These are phyloP conservation scores for Cyberlindnera galapagoensis DNA, from an alignment of 805 yeast genomes.

Conservation along the genomic window DNA sequence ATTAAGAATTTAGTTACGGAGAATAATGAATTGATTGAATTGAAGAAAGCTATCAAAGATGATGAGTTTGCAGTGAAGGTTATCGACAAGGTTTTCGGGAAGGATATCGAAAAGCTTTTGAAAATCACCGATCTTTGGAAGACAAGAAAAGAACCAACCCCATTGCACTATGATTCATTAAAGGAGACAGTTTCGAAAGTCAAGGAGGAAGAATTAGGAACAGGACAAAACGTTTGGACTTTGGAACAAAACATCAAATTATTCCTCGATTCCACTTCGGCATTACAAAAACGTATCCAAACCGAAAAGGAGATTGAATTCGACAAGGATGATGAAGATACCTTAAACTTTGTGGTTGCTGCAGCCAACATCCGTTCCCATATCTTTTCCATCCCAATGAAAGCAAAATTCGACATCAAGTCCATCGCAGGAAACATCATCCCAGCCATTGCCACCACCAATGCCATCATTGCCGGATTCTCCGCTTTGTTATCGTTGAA, in stretches of 20 bases:
- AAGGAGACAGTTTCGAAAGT: conserved; percentile 14
- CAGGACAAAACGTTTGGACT: conserved; percentile 47
- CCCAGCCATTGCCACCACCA: conserved; percentile 97
- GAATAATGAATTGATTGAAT: conserved; percentile 53
- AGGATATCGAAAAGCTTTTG: conserved; percentile 74
- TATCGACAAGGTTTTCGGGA: conserved; percentile 52
- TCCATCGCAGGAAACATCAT: conserved; percentile 97
- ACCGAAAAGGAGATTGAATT: conserved; percentile 46
- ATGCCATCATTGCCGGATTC: conserved; percentile 90
- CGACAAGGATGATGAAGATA: conserved; percentile 93
- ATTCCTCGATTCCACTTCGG: conserved; percentile 41
- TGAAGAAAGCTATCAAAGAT: conserved; percentile 33
- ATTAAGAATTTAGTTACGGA: conserved; percentile 60
- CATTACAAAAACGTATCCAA: conserved; percentile 43
- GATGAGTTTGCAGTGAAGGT: conserved; percentile 36
- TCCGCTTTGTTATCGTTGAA: conserved; percentile 69
- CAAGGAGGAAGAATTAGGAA: conserved; percentile 19
- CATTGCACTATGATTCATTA: conserved; percentile 36
- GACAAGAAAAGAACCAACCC: conserved; percentile 59
- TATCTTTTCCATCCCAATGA: conserved; percentile 62
- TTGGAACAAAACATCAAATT: conserved; percentile 56
- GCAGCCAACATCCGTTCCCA: conserved; percentile 73
- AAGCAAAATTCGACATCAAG: conserved; percentile 80
- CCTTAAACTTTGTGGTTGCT: conserved; percentile 80
- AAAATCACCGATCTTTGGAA: conserved; percentile 75